Evolutionary conservation across 495 filamentous ascomycete genomes (phyloP), one percentile per base, ranked within the genome.

Genomic region (Podospora anserina): DNA sequence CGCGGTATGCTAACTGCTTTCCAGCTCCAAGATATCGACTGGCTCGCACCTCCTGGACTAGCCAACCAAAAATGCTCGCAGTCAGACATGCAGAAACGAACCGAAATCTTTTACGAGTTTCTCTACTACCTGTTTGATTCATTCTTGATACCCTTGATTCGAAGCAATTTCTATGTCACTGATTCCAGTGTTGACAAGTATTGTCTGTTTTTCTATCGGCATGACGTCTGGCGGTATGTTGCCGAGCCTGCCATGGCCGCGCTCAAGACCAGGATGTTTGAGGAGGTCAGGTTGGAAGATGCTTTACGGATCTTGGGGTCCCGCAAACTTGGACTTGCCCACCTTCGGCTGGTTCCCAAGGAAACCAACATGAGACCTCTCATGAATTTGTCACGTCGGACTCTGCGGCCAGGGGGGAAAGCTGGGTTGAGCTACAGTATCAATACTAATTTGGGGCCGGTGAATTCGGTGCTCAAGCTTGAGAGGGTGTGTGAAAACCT

Each of bases 51-150:
- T 49, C 83, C 85, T 5, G 72, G 63, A 64, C 63, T 76, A n/a
- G 54, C 70, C 59, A 56, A 66, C 1, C 72, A 78, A 20, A 93
- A 91, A 56, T 83, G 90, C 34, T 88, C 91, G 20, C 76, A 83
- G 56, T 88, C 91, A 0, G 95, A 99, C 70, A 76, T 86, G 32
- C 77, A 82, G 26, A 97, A 97, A 79, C 89, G 95, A 7, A 83
- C 76, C 19, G 91, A 97, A 75, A 81, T 98, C 5, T 85, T 97
- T 34, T 78, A 87, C 61, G 95, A 99, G 73, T 88, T 97, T 65
- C 69, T 97, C 0, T 98, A 97, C 79, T 99, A 93, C 77, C 68
- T 96, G 2, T 94, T 98, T 70, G 94, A 99, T 72, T 96, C 93
- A 0, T 82, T 98, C 30, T 72, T 99, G 19, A 92, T 97, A 69